phyloP scores from a whole-genome alignment of 495 filamentous ascomycete species.

The Talaromyces adpressus region DNA sequence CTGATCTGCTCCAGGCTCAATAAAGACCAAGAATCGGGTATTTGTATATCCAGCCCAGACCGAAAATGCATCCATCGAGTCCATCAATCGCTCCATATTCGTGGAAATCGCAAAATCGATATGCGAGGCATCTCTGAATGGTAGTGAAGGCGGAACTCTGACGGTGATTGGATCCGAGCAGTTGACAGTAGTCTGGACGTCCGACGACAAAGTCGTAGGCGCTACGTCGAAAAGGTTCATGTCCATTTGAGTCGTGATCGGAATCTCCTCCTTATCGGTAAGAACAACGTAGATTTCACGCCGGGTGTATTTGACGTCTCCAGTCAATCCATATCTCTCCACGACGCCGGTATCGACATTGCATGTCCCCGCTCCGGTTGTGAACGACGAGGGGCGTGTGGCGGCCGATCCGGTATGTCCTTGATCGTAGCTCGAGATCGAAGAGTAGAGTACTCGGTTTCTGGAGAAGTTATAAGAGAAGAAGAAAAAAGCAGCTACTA shows the following conservation, averaged over 20 bases:
- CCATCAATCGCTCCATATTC: constrained; percentile 45
- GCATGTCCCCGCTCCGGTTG: constrained; percentile 13
- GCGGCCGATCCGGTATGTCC: not conserved
- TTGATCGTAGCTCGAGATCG: not conserved
- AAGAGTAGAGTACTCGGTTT: not conserved
- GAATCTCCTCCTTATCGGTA: constrained; percentile 19
- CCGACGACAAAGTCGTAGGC: not conserved
- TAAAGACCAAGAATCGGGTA: constrained; percentile 48
- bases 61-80: constrained; percentile 46
- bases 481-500: constrained; percentile 1
- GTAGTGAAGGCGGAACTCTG: constrained; percentile 24
- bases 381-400: not conserved
- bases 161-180: constrained; percentile 25
- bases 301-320: constrained; percentile 31
- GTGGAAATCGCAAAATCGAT: constrained; percentile 59
- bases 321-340: constrained; percentile 21
- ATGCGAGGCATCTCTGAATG: constrained; percentile 39
- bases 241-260: constrained; percentile 27
- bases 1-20: constrained; percentile 38
- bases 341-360: constrained; percentile 26
- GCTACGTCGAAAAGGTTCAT: constrained; percentile 23
- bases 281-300: constrained; percentile 34
- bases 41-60: constrained; percentile 56
- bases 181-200: constrained; percentile 21
- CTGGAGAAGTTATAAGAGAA: constrained; percentile 8